Conservation (phyloP, 2,329 filamentous ascomycete species). For the Venturia oleaginea region DNA sequence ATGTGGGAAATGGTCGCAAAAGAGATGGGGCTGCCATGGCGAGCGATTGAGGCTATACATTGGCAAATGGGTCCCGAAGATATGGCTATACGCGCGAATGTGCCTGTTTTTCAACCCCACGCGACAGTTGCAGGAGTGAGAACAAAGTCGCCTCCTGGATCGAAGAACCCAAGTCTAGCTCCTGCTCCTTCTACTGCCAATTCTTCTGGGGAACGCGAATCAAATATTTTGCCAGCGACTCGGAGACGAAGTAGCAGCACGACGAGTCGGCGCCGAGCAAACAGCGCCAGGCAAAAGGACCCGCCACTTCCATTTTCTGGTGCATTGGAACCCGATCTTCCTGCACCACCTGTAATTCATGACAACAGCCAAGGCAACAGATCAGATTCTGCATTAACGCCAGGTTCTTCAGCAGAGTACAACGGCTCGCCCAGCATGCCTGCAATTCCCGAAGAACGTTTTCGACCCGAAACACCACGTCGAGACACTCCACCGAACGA, state of each 20-base stretch:
- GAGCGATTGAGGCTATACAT: constrained; percentile 94
- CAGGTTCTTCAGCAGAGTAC: constrained; percentile 10
- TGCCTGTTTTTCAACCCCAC: constrained; percentile 15
- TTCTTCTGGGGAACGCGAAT: neutral
- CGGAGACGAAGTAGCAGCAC: constrained; percentile 8
- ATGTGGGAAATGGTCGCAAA: constrained; percentile 97
- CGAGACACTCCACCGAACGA: neutral
- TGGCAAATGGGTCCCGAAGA: constrained; percentile 92
- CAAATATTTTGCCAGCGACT: neutral
- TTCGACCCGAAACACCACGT: constrained; percentile 3
- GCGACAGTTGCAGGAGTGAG: constrained; percentile 2
- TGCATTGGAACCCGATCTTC: neutral
- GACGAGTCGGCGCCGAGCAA: constrained; percentile 7
- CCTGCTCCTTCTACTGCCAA: constrained; percentile 4
- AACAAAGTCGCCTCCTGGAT: constrained; percentile 8
- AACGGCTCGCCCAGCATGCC: constrained; percentile 9
- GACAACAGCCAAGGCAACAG: neutral
- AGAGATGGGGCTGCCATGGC: constrained; percentile 91
- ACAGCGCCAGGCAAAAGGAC: constrained; percentile 4
- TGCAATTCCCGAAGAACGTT: constrained; percentile 5
- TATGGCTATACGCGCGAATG: constrained; percentile 86
- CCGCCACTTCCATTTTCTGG: neutral
- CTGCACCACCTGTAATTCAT: neutral
- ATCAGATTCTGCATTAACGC: constrained; percentile 9
- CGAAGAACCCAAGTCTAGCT: constrained; percentile 4